A percentile compares a stretch with the other conserved stretches of the same genome.
Evolutionary conservation across 768 basidiomycete genomes (phyloP).

Genomic region (Flagelloscypha sp.): DNA sequence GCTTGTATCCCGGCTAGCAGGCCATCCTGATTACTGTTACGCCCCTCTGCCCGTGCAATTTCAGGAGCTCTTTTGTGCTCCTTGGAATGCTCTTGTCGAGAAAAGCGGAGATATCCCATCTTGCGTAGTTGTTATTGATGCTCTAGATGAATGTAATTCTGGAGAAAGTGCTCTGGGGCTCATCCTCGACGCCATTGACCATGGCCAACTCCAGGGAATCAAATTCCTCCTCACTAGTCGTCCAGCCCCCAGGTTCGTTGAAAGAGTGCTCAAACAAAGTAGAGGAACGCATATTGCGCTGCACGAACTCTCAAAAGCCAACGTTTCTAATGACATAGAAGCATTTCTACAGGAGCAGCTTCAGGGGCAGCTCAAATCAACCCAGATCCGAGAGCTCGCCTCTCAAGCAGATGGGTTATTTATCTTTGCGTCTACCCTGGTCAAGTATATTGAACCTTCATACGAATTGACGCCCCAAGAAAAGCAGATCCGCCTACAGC

Average conservation of each 20-base stretch:
- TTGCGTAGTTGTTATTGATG: conserved; percentile 8
- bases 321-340: neutral
- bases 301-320: neutral
- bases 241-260: conserved; percentile 2
- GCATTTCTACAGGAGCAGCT: conserved; percentile 1
- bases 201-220: conserved; percentile 1
- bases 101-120: too few species aligned
- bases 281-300: conserved; percentile 1
- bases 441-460: neutral
- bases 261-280: too few species aligned
- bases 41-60: too few species aligned
- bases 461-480: neutral
- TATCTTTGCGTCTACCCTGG: conserved; percentile 1
- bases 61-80: too few species aligned
- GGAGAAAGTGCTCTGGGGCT: neutral
- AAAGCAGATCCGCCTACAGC: neutral
- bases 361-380: neutral
- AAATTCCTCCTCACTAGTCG: conserved; percentile 8
- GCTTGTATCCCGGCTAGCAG: too few species aligned
- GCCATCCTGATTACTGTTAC: too few species aligned
- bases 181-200: conserved; percentile 1
- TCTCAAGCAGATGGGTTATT: neutral
- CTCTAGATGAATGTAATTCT: conserved; percentile 5
- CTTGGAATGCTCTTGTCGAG: too few species aligned
- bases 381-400: neutral